These are phyloP conservation scores for Eucalyptus polyanthemos DNA, from an alignment of 345 rosid species.

Conservation along the genomic window DNA sequence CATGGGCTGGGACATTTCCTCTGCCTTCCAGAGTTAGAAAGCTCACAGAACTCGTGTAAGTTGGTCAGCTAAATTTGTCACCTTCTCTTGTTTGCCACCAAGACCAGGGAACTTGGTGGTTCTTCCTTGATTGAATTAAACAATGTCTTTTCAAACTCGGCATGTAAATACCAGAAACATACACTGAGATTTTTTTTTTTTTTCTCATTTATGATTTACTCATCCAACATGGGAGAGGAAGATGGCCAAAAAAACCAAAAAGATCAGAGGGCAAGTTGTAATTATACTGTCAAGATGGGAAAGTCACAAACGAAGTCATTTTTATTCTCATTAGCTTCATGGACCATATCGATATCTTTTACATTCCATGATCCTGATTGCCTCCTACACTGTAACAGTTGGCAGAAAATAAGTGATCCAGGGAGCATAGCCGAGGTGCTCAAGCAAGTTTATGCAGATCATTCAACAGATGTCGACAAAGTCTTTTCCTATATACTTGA, in stretches of 20 bases:
- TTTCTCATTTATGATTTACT: background rate
- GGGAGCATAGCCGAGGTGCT: slow-evolving; percentile 73
- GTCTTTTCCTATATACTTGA: slow-evolving; percentile 70
- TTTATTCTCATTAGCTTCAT: background rate
- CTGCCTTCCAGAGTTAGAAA: slow-evolving; percentile 71
- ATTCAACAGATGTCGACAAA: slow-evolving; percentile 68
- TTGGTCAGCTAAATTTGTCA: background rate
- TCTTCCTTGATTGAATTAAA: background rate
- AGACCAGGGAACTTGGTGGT: background rate
- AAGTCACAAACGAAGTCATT: background rate
- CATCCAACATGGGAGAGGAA: background rate
- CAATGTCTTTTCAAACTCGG: background rate
- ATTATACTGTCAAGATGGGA: background rate
- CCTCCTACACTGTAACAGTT: slow-evolving; percentile 18
- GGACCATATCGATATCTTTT: background rate
- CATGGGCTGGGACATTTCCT: slow-evolving; percentile 93
- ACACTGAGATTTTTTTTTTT: background rate
- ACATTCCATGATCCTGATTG: background rate
- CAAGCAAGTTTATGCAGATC: slow-evolving; percentile 85
- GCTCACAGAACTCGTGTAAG: slow-evolving; percentile 67
- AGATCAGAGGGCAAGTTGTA: background rate
- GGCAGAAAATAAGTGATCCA: slow-evolving; percentile 93
- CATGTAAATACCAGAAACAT: background rate
- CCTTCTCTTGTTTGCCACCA: background rate
- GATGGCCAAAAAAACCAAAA: background rate